These are phyloP conservation scores for Fusarium odoratissimum DNA, from an alignment of 2,329 filamentous ascomycete genomes.

Conservation along the genomic window DNA sequence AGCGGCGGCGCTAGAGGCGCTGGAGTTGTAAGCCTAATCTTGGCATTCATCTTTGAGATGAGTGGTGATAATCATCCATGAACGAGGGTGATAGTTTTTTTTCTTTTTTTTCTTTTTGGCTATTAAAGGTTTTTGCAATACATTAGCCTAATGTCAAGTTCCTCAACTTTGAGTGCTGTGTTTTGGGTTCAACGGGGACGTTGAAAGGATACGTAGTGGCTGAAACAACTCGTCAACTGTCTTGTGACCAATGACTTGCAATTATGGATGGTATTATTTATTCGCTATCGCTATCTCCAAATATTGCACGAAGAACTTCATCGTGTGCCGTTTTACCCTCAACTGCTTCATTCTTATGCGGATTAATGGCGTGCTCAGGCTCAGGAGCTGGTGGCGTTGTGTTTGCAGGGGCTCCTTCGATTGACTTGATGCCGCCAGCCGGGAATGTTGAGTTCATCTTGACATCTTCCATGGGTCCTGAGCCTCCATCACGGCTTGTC, in stretches of 20 bases:
- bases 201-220: not conserved
- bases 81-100: not conserved
- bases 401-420: conserved; percentile 18
- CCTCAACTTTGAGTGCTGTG: not conserved
- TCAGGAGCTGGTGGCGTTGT: conserved; percentile 4
- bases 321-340: conserved; percentile 80
- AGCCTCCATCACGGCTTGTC: conserved; percentile 22
- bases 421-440: conserved; percentile 22
- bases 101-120: not conserved
- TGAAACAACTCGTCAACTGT: not conserved
- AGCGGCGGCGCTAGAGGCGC: conserved; percentile 34
- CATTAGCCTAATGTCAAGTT: not conserved
- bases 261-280: conserved; percentile 24
- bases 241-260: not conserved
- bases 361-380: conserved; percentile 61
- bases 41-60: conserved; percentile 27
- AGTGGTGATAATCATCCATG: conserved; percentile 7
- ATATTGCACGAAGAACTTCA: conserved; percentile 90
- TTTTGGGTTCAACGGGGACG: not conserved
- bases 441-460: conserved; percentile 3
- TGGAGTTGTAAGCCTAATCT: conserved; percentile 34
- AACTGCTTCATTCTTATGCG: conserved; percentile 74
- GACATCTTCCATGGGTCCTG: conserved; percentile 28
- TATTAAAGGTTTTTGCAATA: not conserved
- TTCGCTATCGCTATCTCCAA: conserved; percentile 86